Percentiles rank a stretch among this genome's conserved stretches.
Evolutionary conservation across 2,329 filamentous ascomycete species (phyloP).

Genomic region (Zalaria sp.): DNA sequence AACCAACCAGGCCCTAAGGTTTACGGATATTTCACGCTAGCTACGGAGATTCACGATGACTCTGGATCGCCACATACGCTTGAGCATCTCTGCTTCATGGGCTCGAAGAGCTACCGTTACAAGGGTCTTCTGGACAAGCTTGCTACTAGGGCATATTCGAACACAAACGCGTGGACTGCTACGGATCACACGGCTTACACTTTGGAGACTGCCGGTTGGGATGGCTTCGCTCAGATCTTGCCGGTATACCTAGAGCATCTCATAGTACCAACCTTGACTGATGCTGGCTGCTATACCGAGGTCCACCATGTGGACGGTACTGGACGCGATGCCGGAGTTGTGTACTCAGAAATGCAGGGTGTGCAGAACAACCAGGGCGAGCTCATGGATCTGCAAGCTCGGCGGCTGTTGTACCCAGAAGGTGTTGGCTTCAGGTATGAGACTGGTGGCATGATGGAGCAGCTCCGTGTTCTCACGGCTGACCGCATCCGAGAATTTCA

Average conservation of each 20-base stretch:
- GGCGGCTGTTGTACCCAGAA: conserved; percentile 72
- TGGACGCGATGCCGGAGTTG: conserved; percentile 74
- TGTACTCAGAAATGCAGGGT: conserved; percentile 98
- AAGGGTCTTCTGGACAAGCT: conserved; percentile 93
- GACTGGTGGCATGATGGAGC: conserved; percentile 94
- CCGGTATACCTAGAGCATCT: conserved; percentile 94
- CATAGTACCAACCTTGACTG: conserved; percentile 78
- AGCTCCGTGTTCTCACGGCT: conserved; percentile 69
- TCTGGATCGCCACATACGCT: conserved; percentile 62
- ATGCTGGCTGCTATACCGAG: conserved; percentile 86
- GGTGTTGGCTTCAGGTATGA: conserved; percentile 90
- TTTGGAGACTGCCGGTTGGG: conserved; percentile 89
- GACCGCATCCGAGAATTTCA: conserved; percentile 92
- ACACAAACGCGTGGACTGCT: conserved; percentile 93
- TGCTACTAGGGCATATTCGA: conserved; percentile 81
- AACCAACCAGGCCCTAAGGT: conserved; percentile 91
- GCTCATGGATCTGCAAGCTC: conserved; percentile 74
- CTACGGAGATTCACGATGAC: conserved; percentile 95
- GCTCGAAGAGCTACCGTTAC: conserved; percentile 84
- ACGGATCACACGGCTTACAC: conserved; percentile 96
- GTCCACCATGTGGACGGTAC: conserved; percentile 91
- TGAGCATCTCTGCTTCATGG: conserved; percentile 44
- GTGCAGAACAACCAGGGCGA: conserved; percentile 74
- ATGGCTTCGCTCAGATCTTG: conserved; percentile 86
- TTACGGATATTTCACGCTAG: conserved; percentile 85